Evolutionary conservation across 2,329 filamentous ascomycete genomes (phyloP).

Genomic region (Aschersonia sp.): DNA sequence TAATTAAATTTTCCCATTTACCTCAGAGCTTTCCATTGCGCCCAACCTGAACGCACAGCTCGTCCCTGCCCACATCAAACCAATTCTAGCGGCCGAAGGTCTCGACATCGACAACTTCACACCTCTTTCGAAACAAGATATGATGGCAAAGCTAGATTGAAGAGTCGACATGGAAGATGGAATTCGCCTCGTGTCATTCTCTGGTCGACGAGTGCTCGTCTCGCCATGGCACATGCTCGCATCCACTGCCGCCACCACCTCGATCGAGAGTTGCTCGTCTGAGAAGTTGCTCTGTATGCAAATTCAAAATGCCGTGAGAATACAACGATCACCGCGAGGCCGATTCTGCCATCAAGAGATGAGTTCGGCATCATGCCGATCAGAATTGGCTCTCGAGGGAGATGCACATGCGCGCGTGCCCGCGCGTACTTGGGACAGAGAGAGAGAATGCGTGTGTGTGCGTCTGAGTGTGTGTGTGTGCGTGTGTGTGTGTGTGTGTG

Average conservation of each 20-base stretch:
- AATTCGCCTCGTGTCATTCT: not conserved
- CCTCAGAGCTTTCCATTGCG: slow-evolving; percentile 83
- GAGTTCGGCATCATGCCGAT: no score
- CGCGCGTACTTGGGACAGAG: not conserved
- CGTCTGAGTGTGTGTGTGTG: no score
- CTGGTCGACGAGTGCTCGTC: not conserved
- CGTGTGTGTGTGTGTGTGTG: no score
- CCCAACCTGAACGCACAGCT: slow-evolving; percentile 77
- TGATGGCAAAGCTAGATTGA: slow-evolving; percentile 97
- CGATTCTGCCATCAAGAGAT: no score
- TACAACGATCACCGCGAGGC: no score
- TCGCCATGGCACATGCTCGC: not conserved
- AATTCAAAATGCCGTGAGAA: no score
- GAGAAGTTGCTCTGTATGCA: no score
- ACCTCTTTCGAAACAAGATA: slow-evolving; percentile 83
- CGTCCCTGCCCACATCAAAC: slow-evolving; percentile 69
- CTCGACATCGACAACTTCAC: slow-evolving; percentile 91
- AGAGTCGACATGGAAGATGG: slow-evolving; percentile 5
- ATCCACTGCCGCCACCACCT: not conserved
- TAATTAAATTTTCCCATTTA: not conserved
- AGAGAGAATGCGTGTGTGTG: not conserved
- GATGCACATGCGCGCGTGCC: no score
- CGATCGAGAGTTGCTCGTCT: no score
- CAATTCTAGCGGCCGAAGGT: slow-evolving; percentile 59
- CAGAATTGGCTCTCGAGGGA: no score